Percentiles rank a stretch among this genome's conserved stretches.
These are phyloP conservation scores for Cenchrus purpureus DNA, from an alignment of 176 grass and related monocot genomes.

Conservation along the genomic window DNA sequence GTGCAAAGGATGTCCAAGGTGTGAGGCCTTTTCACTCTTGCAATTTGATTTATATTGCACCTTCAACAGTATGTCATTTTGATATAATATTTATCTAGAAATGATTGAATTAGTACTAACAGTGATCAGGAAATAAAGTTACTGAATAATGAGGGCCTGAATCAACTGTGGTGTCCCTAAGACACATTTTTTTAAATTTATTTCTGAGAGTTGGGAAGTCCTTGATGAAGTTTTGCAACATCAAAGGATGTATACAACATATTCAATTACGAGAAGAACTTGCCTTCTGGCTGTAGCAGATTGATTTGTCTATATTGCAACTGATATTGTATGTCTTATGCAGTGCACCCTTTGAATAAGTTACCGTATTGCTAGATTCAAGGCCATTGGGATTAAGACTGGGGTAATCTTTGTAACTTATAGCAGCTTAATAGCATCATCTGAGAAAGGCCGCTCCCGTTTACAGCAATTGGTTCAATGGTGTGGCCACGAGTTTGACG, in stretches of 20 bases:
- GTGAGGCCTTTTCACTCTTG: conserved; percentile 10
- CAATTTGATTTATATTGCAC: conserved; percentile 30
- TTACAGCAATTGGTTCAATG: conserved; percentile 97
- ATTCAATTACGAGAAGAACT: not conserved
- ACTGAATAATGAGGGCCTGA: conserved; percentile 13
- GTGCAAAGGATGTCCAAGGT: conserved; percentile 93
- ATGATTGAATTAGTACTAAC: not conserved
- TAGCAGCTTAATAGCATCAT: conserved; percentile 96
- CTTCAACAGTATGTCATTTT: conserved; percentile 1
- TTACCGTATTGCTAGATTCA: conserved; percentile 97
- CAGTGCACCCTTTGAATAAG: conserved; percentile 99
- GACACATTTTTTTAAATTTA: not conserved
- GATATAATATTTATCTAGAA: conserved; percentile 16
- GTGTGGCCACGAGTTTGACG: conserved; percentile 90
- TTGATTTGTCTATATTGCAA: conserved; percentile 22
- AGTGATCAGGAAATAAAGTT: conserved; percentile 7
- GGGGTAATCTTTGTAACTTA: conserved; percentile 98
- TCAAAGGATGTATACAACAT: conserved; percentile 21
- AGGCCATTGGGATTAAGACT: conserved; percentile 92
- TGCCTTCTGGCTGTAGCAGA: conserved; percentile 29
- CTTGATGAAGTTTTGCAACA: conserved; percentile 14
- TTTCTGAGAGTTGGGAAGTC: not conserved
- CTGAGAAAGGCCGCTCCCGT: conserved; percentile 94
- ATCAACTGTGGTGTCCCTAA: not conserved
- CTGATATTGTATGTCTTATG: conserved; percentile 56